Base-by-base conservation (phyloP, 306 rosid species). In the Castanospermum australe region DNA sequence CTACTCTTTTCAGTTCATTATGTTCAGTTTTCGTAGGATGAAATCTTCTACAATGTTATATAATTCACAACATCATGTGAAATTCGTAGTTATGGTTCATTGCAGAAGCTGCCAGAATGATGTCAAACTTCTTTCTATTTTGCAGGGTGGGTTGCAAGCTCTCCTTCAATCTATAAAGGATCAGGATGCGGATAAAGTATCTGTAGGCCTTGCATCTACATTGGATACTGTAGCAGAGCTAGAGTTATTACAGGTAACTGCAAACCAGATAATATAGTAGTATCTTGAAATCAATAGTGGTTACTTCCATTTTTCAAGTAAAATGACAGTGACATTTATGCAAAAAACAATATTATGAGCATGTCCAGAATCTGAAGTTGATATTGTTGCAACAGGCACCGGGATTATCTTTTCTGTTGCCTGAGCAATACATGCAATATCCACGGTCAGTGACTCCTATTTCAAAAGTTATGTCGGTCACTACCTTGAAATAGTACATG, bases 381-480 rank as follows among this genome's bases (percentile, higher is more conserved):
- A 59, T 77, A 51, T 78, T 77, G 65, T 84, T 69, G 60, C 66
- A 66, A 85, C 92, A 92, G 99, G 97, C 99, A 54, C 97, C 95
- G 1, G 99, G 99, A n/a, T 79, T 94, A 74, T 91, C 97, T 25
- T 94, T 94, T 85, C 82, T 94, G 69, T 87, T 92, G 88, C 99
- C 99, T 0, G 80, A 67, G 81, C 97, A 91, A 73, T 92, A 84
- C 85, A 1, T 55, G 80, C 88, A 84, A 77, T 92, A 92, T 82
- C 97, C 99, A 68, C 87, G 99, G 97, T 91, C 56, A 84, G 90
- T 84, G 59, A 28, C 60, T 73, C 28, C 45, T 51, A 60, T 39
- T 59, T 77, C 6, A 47, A 36, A 66, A 41, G 66, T 64, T 59
- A 67, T 55, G 14, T 69, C 7, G 6, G 8, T 45, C 28, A 65